Evolutionary conservation across 2,329 filamentous ascomycete species (phyloP).

Genomic region (Penicillium concentricum): DNA sequence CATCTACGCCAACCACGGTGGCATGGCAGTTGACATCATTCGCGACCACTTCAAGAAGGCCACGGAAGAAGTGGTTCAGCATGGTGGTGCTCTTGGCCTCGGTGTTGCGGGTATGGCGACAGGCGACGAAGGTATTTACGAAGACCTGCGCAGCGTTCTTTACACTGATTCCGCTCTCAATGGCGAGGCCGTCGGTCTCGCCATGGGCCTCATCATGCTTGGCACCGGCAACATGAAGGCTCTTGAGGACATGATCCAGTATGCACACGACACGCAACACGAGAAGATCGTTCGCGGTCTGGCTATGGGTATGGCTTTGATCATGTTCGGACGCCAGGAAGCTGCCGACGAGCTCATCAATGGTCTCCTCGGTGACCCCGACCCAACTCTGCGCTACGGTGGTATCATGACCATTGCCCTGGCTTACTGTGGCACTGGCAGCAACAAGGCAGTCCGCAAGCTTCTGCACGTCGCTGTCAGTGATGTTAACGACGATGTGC

Average conservation of each 20-base stretch:
- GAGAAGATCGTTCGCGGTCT: slow-evolving; percentile 98
- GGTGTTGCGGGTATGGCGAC: slow-evolving; percentile 98
- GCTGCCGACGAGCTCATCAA: slow-evolving; percentile 93
- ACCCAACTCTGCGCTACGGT: slow-evolving; percentile 90
- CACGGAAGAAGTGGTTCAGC: slow-evolving; percentile 80
- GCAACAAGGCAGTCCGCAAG: slow-evolving; percentile 97
- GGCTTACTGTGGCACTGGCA: slow-evolving; percentile 94
- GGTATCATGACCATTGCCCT: slow-evolving; percentile 98
- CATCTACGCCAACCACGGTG: slow-evolving; percentile 96
- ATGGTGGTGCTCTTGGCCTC: slow-evolving; percentile 90
- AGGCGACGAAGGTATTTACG: slow-evolving; percentile 84
- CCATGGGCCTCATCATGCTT: slow-evolving; percentile 98
- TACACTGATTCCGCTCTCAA: slow-evolving; percentile 95
- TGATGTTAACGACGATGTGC: slow-evolving; percentile 96
- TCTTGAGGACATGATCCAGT: slow-evolving; percentile 94
- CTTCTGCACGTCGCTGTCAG: slow-evolving; percentile 94
- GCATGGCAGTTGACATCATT: slow-evolving; percentile 64
- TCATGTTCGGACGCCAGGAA: slow-evolving; percentile 97
- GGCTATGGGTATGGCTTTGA: slow-evolving; percentile 93
- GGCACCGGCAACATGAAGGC: slow-evolving; percentile 95
- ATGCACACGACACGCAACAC: slow-evolving; percentile 95
- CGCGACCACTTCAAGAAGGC: slow-evolving; percentile 51
- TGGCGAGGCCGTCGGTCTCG: slow-evolving; percentile 89
- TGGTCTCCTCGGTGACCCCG: slow-evolving; percentile 86
- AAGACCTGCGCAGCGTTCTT: slow-evolving; percentile 82